Percentiles rank a stretch among this genome's conserved stretches.
These are phyloP conservation scores for Cylindrotheca closterium DNA, from an alignment of 108 stramenopile species.

Conservation along the genomic window DNA sequence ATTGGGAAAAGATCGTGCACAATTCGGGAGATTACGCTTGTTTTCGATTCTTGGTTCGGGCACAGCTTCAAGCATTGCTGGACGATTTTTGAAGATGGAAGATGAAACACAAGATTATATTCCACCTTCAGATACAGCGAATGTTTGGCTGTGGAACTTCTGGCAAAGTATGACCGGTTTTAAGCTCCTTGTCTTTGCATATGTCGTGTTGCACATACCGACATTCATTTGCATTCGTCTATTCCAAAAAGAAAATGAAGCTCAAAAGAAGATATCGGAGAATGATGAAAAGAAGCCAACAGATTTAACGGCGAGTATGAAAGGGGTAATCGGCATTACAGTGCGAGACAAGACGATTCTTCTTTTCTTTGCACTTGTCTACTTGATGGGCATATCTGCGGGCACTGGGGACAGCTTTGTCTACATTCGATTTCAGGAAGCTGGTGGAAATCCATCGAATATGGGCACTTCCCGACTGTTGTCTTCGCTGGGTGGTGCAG, in stretches of 20 bases:
- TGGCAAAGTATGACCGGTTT: constrained; percentile 52
- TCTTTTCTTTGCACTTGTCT: constrained; percentile 81
- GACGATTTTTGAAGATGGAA: constrained; percentile 16
- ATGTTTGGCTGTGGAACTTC: not conserved
- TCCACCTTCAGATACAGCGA: not conserved
- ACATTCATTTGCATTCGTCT: constrained; percentile 50
- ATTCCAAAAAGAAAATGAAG: constrained; percentile 30
- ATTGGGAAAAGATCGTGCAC: constrained; percentile 57
- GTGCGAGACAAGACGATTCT: constrained; percentile 10
- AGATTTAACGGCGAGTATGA: constrained; percentile 2
- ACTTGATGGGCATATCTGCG: constrained; percentile 78
- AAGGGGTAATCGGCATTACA: not conserved
- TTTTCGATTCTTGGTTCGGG: constrained; percentile 96
- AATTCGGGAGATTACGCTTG: constrained; percentile 87
- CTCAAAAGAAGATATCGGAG: constrained; percentile 15
- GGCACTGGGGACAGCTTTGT: constrained; percentile 95
- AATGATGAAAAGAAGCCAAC: not conserved
- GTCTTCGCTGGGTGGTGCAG: constrained; percentile 79
- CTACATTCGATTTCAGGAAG: constrained; percentile 88
- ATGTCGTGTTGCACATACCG: constrained; percentile 65
- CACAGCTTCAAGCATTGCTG: constrained; percentile 70
- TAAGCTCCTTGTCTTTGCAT: constrained; percentile 55
- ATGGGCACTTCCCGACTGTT: constrained; percentile 86
- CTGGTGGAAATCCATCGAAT: constrained; percentile 79
- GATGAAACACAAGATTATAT: not conserved